Conservation (phyloP, 169 alveolate species). For the Babesia gibsoni region DNA sequence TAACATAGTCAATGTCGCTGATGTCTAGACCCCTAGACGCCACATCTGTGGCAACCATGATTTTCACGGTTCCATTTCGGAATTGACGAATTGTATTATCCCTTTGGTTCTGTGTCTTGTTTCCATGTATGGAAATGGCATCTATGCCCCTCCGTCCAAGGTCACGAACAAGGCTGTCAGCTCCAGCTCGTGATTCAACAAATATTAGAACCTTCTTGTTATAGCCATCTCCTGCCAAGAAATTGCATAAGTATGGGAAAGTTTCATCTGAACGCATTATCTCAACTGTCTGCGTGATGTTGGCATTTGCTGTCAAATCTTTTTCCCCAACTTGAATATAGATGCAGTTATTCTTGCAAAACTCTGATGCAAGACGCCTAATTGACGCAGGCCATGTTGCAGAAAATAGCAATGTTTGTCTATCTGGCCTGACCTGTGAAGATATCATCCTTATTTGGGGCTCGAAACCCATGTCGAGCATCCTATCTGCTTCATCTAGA, state of each 20-base stretch:
- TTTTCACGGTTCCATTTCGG: conserved; percentile 83
- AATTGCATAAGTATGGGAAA: conserved; percentile 57
- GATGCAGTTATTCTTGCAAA: conserved; percentile 82
- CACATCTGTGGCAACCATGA: conserved; percentile 92
- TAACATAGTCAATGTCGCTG: conserved; percentile 86
- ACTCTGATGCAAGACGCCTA: conserved; percentile 82
- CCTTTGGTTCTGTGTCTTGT: conserved; percentile 82
- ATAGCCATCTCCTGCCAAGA: conserved; percentile 66
- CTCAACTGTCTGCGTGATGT: conserved; percentile 76
- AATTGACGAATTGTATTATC: conserved; percentile 80
- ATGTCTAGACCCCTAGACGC: conserved; percentile 95
- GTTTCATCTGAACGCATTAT: conserved; percentile 74
- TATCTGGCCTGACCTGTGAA: conserved; percentile 89
- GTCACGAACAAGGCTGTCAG: conserved; percentile 83
- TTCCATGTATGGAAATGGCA: conserved; percentile 89
- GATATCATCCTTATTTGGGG: conserved; percentile 84
- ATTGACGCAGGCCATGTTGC: conserved; percentile 94
- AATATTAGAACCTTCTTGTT: conserved; percentile 76
- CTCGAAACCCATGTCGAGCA: conserved; percentile 97
- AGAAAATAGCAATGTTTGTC: conserved; percentile 88
- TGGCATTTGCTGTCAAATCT: conserved; percentile 82
- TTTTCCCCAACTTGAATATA: conserved; percentile 87
- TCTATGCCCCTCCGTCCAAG: conserved; percentile 80
- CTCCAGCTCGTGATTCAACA: conserved; percentile 77
- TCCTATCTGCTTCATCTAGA: conserved; percentile 97